Percentiles rank a stretch among this genome's conserved stretches.
Evolutionary conservation across 768 basidiomycete species (phyloP).

Genomic region (Hemileccinum rubropunctum): DNA sequence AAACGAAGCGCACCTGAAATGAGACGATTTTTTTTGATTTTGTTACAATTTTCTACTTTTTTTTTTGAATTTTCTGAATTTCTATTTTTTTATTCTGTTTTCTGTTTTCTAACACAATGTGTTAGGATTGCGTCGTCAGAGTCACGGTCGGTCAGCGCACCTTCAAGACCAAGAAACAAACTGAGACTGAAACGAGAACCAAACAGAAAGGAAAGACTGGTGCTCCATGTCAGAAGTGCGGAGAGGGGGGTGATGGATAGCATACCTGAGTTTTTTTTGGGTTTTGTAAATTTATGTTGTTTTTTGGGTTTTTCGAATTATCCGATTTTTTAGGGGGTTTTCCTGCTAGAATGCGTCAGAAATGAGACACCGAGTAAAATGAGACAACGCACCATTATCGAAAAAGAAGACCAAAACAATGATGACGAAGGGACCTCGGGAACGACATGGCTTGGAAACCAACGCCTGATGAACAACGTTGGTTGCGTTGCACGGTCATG

Average conservation of each 20-base stretch:
- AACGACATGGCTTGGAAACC: not conserved
- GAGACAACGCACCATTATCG: not conserved
- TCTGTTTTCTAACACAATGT: not conserved
- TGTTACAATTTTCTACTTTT: not conserved
- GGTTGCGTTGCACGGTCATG: not conserved
- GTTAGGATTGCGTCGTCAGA: not conserved
- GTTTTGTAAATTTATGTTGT: not conserved
- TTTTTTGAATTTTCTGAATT: not conserved
- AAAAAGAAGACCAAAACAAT: not conserved
- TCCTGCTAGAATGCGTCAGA: not conserved
- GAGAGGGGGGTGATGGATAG: too few relatives aligned
- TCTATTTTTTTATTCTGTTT: not conserved
- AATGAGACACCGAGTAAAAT: not conserved
- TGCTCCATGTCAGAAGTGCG: not conserved
- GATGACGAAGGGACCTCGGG: constrained; percentile 2
- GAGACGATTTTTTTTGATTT: not conserved
- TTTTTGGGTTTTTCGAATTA: not conserved
- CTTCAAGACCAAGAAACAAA: not conserved
- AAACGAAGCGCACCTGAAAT: not conserved
- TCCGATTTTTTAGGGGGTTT: not conserved
- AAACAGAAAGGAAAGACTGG: not conserved
- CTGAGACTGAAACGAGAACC: not conserved
- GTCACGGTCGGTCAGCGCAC: not conserved
- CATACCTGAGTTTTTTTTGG: not conserved
- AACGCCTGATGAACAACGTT: not conserved